Evolutionary conservation across 2,329 filamentous ascomycete genomes (phyloP), one percentile per base, ranked within the genome.

Genomic region (Neoascochyta sp.): DNA sequence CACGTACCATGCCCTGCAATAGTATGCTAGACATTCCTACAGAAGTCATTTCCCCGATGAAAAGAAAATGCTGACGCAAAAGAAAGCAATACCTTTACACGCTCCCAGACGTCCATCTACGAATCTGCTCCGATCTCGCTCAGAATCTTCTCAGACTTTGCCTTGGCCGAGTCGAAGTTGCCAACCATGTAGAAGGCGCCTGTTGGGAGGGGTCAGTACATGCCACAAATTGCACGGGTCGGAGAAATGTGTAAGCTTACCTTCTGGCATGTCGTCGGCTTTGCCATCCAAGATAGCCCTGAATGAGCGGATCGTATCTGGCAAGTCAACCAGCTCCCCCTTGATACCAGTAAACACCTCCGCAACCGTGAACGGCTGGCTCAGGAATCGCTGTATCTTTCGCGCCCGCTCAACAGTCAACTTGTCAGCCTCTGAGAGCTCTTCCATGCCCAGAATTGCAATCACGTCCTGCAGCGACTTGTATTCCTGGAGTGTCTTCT

Each of bases 391-490:
- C 80, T 98, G 92, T 68, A 98, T 83, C 81, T 96, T 96, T 78
- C 92, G 90, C 71, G 92, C 92, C 81, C 92, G 92, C 84, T 98
- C 92, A 79, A 98, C 92, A 60, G 92, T 96, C 63, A 98, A 82
- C 84, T 98, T 95, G 73, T 98, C 92, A 62, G 86, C 85, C 79
- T 96, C 92, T 50, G 92, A 96, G 74, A 98, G 75, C 71, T 98
- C 92, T 72, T 98, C 92, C 92, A 98, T 96, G 83, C 90, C 90
- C 68, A 96, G 75, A 88, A 98, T 98, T 73, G 92, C 92, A 78
- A 95, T 95, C 82, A 98, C 96, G 78, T 98, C 92, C 78, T 98
- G 92, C 54, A 98, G 87, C 50, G 90, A 96, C 86, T 96, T 96
- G 86, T 98, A 98, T 79, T 96, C 92, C 76, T 98, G 92, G 68